Base-by-base conservation (phyloP, 176 grass and related monocot genomes). In the Triticum aestivum region DNA sequence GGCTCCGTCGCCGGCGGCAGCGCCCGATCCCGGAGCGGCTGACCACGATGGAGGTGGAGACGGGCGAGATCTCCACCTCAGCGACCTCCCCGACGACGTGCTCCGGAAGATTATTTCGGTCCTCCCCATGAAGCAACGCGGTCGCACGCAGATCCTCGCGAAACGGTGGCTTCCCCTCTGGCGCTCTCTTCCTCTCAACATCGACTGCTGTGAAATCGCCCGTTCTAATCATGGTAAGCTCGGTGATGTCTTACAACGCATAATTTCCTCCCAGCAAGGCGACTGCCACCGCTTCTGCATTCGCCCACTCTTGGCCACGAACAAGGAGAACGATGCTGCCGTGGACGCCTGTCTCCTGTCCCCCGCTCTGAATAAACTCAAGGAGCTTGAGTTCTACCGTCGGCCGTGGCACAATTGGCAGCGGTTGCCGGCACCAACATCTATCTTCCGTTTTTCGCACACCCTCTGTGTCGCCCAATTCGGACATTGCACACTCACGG, bases 401-500 rank as follows among this genome's bases (percentile, higher is more conserved):
- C 21, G 58, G 20, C 17, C 17, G 2, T 59, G 56, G 56, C 56
- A 59, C 1, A 23, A 63, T 9, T 59, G 56, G 56, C 17, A n/a
- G 34, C 34, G 81, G 69, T 77, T 78, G 1, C 75, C 68, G 11
- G 4, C 56, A 61, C 20, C 20, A 2, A 65, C 84, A 47, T 65
- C 63, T 13, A 77, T 81, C 80, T 89, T 90, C 56, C 89, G 66
- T 23, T 71, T 39, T 34, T 39, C 18, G 33, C 9, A 9, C 32
- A 71, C 17, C 18, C 68, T 71, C 18, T 18, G 34, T 37, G 18
- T 71, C 9, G 67, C 67, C 30, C 20, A 17, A 32, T 20, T 69
- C 32, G 67, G 32, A 32, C 30, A 38, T 20, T 39, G 18, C 68
- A 34, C 18, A 8, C 9, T 63, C 9, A n/a, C n/a, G n/a, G 61